Base-by-base conservation (phyloP, 2,329 filamentous ascomycete species). In the Pyricularia sp. region DNA sequence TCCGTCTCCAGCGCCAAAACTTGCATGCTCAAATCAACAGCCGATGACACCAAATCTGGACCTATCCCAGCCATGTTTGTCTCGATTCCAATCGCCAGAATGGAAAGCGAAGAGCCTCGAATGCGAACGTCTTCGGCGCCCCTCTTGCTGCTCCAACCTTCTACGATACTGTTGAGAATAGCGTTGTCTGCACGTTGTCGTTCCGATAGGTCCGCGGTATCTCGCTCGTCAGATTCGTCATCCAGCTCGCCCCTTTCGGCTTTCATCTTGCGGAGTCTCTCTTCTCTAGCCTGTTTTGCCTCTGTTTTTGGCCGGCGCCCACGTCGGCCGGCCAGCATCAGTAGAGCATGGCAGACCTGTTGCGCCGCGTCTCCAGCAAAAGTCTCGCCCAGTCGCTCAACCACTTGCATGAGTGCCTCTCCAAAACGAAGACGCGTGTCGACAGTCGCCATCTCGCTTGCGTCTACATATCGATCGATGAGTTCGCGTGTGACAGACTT, bases 61-160 rank as follows among this genome's bases (percentile, higher is more conserved):
- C 86, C 85, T 30, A 90, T 77, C 0, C 86, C 87, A 1, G 79
- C 78, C 4, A 89, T 79, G 71, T 88, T 89, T 1, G 82, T 85
- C 75, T 92, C 89, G 30, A 92, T 77, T 0, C 83, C 82, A 1
- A 79, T 79, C 0, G 85, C 85, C 63, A 93, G 81, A 65, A 93
- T 84, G 4, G 89, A 90, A 7, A 93, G 76, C 4, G 90, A 88
- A 26, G 90, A 92, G 17, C 89, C 80, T 0, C 91, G 86, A 72
- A 93, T 85, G 4, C 91, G 84, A 14, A 92, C 81, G 74, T 93
- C 90, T 75, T 93, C 90, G 70, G 84, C 83, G 0, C 88, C 89
- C 20, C 83, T 80, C 69, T 86, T 88, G 71, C 88, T 84, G 72
- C 89, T 84, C 90, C 90, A 92, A 68, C 88, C 89, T 17, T 83